Evolutionary conservation across 139 green algal genomes (phyloP), one percentile per base, ranked within the genome.

Genomic region (Protoeuglena noctilucae): DNA sequence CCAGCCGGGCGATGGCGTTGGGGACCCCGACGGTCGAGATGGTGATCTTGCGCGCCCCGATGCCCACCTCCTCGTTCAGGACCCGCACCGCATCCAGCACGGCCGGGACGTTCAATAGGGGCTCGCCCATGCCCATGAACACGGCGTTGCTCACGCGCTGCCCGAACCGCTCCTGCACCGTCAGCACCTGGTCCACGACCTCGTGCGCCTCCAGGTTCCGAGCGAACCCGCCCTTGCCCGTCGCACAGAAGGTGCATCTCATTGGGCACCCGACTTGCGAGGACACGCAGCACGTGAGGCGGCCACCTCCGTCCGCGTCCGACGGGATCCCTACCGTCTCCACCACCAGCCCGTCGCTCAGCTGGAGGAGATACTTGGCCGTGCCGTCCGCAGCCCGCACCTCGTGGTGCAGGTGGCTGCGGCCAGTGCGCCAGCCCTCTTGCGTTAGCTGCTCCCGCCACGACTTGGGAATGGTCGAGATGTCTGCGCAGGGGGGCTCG

Each of bases 81-180:
- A 73, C 64, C 2, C 60, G 26, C 28, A 74, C 62, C 3, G 90
- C 79, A 0, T 47, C 27, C 17, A 87, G 14, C 4, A 97, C 91
- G 26, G 65, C 59, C 0, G 68, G 73, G 41, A 95, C 55, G 71
- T 95, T 96, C 0, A 96, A 75, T 62, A 95, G 57, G n/a, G 83
- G 87, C 72, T 96, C 87, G 1, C 87, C 87, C 87, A 94, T 94
- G 25, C 72, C 71, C 90, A 97, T 97, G 73, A 93, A 96, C 41
- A 97, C 87, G 26, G 85, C 51, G 59, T 94, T 92, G 58, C 53
- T 81, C 21, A 91, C 82, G 2, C 86, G 63, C 21, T 60, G 31
- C 0, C 71, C 71, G 57, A 85, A 92, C 22, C 62, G 28, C 68
- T 88, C 76, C 65, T 86, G 68, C 12, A 91, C 56, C 2, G 75